Evolutionary conservation across 2,329 filamentous ascomycete species (phyloP), one percentile per base, ranked within the genome.

Genomic region (Myotisia sp.): DNA sequence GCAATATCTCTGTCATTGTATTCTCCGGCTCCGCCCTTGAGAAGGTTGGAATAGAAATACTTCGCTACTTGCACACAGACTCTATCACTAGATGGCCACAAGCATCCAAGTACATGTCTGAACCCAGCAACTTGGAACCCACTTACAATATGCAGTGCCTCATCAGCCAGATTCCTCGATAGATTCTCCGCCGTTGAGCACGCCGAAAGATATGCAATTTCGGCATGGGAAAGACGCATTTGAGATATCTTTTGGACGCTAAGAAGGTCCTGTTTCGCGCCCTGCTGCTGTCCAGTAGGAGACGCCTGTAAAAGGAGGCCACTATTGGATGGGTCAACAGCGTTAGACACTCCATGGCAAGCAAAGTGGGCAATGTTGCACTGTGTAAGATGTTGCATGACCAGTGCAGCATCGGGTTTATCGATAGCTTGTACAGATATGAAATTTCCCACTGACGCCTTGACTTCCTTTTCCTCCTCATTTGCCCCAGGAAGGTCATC

Each of bases 121-220:
- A 58, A 59, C 1, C 56, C 52, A 3, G 50, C 49, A 4, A 56
- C 43, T 40, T 60, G 56, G 36, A 59, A 59, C 4, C 41, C 52
- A 26, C 49, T 52, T 4, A 47, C 54, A 6, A 56, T 39, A 34
- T 59, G 53, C 13, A 59, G 48, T 5, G 41, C 48, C 40, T 60
- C 55, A 34, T 58, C 53, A 1, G 39, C 31, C 12, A 58, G 37
- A 1, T 29, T 16, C 1, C 12, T 26, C 0, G 41, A 42, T 9
- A 39, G 40, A 24, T 48, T 50, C 33, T 54, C 41, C 2, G 52
- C 54, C 1, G 56, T 57, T 8, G 51, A 58, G 39, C 55, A 60
- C 1, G 56, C 55, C 1, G 55, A 59, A 1, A 60, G 49, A 39
- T 53, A 59, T 1, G 54, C 54, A 4, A 59, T 33, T 19, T 38